Base-by-base conservation (phyloP, 2,329 filamentous ascomycete genomes). In the Ramichloridium luteum region DNA sequence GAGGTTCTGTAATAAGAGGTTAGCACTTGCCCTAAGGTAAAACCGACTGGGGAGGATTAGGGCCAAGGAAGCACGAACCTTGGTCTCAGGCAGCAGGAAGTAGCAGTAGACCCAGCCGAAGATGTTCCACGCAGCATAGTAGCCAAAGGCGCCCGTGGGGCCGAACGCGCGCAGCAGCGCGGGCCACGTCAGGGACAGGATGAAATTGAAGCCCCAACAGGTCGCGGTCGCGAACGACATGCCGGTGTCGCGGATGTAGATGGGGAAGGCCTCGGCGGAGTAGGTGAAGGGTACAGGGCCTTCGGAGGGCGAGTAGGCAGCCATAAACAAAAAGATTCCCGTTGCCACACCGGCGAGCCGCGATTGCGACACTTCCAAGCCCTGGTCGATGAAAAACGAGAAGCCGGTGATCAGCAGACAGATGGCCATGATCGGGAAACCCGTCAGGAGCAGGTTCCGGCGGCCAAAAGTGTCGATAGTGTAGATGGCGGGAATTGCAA, bases 71-170 rank as follows among this genome's bases (percentile, higher is more conserved):
- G 60, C 46, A 45, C n/a, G 20, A n/a, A 23, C 20, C 20, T 70
- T 70, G 0, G 67, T 72, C 47, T 71, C 67, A 0, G 45, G 42
- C 3, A 46, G 31, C 9, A 42, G 26, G 30, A 46, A 46, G 32
- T 47, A 49, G 18, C 35, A 39, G 32, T 41, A 45, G 11, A 45
- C 34, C 37, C 36, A 45, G 17, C 41, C 43, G 30, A 47, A 43
- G 3, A 46, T 12, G 28, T 46, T 46, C 65, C 65, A 70, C 1
- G 53, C 61, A 0, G 66, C 68, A 44, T 72, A 72, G 61, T 64
- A 72, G 11, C 59, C 58, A 40, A 72, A 71, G 0, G 62, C 68
- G 3, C 68, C 68, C 13, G 66, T 62, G 0, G 59, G 53, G 0
- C 57, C 63, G 41, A 70, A 70, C 0, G 64, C 59, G 0, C 50